Conservation (phyloP, 2,329 filamentous ascomycete species). For the Thelonectria blattea region DNA sequence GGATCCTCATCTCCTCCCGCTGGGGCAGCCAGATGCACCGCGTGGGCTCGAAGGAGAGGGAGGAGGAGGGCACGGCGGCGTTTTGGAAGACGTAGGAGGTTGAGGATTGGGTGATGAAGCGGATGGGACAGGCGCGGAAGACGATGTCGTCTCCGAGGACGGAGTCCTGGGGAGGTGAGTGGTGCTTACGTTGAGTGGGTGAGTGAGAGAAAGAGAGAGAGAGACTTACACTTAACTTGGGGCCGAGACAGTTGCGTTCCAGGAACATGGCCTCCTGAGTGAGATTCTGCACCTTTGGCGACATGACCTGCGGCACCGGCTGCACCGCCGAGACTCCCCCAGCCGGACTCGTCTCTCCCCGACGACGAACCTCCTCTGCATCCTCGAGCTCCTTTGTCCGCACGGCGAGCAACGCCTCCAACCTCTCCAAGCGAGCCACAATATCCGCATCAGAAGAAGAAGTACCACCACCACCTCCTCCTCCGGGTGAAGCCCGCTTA, state of each 20-base stretch:
- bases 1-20: constrained; percentile 39
- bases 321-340: constrained; percentile 1
- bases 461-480: too few relatives aligned
- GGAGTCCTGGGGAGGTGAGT: constrained; percentile 38
- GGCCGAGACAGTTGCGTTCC: constrained; percentile 41
- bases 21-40: constrained; percentile 45
- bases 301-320: constrained; percentile 27
- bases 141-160: constrained; percentile 40
- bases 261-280: constrained; percentile 45
- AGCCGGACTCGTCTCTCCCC: too few relatives aligned
- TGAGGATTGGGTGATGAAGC: constrained; percentile 40
- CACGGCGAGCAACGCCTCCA: constrained; percentile 36
- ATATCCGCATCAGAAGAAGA: constrained; percentile 27
- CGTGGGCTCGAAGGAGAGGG: constrained; percentile 37
- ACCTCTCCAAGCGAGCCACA: constrained; percentile 33
- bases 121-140: constrained; percentile 44
- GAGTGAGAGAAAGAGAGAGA: too few relatives aligned
- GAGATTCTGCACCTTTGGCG: constrained; percentile 42
- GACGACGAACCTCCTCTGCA: background rate
- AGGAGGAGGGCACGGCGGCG: constrained; percentile 27
- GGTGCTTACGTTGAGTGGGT: too few relatives aligned
- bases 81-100: constrained; percentile 42
- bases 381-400: constrained; percentile 26
- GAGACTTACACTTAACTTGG: constrained; percentile 40
- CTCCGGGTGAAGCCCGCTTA: too few relatives aligned